These are phyloP conservation scores for Debaryomyces subglobosus DNA, from an alignment of 1,139 yeast genomes.

Conservation along the genomic window DNA sequence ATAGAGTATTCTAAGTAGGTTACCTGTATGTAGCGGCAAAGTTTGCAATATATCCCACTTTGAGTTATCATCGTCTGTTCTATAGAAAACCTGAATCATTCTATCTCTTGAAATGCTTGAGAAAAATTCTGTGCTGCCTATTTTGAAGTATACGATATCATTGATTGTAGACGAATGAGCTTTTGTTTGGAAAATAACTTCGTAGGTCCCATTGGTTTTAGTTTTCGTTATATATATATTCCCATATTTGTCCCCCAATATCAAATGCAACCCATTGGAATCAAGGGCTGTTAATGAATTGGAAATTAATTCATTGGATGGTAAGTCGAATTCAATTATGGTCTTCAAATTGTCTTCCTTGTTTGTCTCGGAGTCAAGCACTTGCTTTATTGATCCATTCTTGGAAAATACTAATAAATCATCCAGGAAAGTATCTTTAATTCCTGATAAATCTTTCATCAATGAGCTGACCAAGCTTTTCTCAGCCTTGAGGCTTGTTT, in stretches of 20 bases:
- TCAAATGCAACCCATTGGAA: slow-evolving; percentile 22
- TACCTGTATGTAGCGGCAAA: slow-evolving; percentile 59
- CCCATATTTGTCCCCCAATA: slow-evolving; percentile 55
- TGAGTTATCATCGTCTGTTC: slow-evolving; percentile 12
- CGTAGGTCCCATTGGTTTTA: slow-evolving; percentile 13
- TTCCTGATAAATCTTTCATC: slow-evolving; percentile 39
- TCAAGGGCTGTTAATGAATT: slow-evolving; percentile 35
- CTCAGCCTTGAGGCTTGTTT: slow-evolving; percentile 11
- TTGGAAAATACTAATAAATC: slow-evolving; percentile 44
- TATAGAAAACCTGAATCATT: slow-evolving; percentile 57
- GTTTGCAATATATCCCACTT: slow-evolving; percentile 61
- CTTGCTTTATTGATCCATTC: slow-evolving; percentile 37
- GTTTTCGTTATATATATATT: slow-evolving; percentile 28
- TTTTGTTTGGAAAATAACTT: slow-evolving; percentile 26
- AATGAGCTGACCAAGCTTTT: slow-evolving; percentile 35
- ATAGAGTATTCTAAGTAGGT: slow-evolving; percentile 41
- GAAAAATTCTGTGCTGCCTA: slow-evolving; percentile 27
- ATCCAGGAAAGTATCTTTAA: slow-evolving; percentile 31
- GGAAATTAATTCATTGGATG: slow-evolving; percentile 28
- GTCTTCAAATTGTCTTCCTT: slow-evolving; percentile 16
- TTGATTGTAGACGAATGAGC: slow-evolving; percentile 57
- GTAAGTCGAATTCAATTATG: slow-evolving; percentile 23
- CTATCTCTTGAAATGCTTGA: slow-evolving; percentile 61
- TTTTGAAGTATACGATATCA: slow-evolving; percentile 38
- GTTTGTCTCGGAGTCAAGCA: slow-evolving; percentile 12